Percentiles rank a stretch among this genome's conserved stretches.
phyloP scores from a whole-genome alignment of 768 basidiomycete species.

The Boletus pseudo-olivaceus region DNA sequence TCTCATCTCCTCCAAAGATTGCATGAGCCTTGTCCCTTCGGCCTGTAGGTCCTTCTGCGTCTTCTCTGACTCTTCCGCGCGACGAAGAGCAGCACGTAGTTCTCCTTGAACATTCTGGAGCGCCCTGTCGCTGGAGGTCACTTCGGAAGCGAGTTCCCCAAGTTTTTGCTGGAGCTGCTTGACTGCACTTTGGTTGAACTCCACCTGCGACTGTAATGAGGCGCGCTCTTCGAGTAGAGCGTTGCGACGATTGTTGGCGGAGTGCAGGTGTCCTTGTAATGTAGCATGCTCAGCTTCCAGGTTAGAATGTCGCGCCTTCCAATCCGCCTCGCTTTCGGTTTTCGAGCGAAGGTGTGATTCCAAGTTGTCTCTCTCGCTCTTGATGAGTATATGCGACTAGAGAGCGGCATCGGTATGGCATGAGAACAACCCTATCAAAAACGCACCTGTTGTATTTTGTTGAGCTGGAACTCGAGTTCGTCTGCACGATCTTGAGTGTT shows the following conservation, averaged over 20 bases:
- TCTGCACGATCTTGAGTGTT: conserved; percentile 80
- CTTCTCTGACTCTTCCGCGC: conserved; percentile 72
- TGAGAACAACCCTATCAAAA: background rate
- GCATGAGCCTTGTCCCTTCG: conserved; percentile 77
- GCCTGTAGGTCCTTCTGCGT: conserved; percentile 68
- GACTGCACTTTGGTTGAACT: conserved; percentile 43
- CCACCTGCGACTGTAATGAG: conserved; percentile 45
- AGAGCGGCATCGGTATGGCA: background rate
- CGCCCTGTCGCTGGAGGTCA: conserved; percentile 51
- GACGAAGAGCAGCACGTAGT: conserved; percentile 56
- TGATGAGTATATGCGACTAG: conserved; percentile 56
- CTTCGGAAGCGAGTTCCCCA: conserved; percentile 49
- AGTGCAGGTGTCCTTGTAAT: conserved; percentile 41
- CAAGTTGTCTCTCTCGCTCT: conserved; percentile 57
- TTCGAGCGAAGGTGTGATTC: conserved; percentile 43
- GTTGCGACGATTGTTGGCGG: conserved; percentile 46
- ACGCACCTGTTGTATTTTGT: conserved; percentile 72
- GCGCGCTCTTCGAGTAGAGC: conserved; percentile 47
- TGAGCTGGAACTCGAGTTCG: conserved; percentile 78
- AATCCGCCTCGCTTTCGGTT: conserved; percentile 44
- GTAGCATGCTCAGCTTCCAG: conserved; percentile 41
- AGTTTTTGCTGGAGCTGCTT: conserved; percentile 60
- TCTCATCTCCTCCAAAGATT: conserved; percentile 80
- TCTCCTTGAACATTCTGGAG: conserved; percentile 64
- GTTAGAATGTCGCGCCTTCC: conserved; percentile 45